A percentile compares a stretch with the other conserved stretches of the same genome.
phyloP scores from a whole-genome alignment of 2,329 filamentous ascomycete genomes.

The Furcasterigmium furcatum region DNA sequence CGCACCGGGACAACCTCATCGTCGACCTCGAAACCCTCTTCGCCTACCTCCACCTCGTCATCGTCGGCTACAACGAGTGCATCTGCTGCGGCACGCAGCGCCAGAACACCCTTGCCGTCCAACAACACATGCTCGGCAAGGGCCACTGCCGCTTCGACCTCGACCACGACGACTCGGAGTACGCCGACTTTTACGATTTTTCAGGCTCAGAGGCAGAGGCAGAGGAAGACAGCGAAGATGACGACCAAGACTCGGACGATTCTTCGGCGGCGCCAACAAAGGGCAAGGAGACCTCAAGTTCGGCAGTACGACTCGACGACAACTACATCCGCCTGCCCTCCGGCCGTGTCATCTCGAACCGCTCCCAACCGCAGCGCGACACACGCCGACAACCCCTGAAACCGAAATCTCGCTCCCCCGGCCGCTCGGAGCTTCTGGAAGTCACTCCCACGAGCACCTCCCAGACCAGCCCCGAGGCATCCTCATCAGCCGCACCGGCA shows the following conservation, averaged over 20 bases:
- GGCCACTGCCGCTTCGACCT: conserved; percentile 43
- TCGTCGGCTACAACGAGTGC: conserved; percentile 46
- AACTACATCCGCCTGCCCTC: conserved; percentile 28
- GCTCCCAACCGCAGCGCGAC: conserved; percentile 8
- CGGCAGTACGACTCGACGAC: conserved; percentile 15
- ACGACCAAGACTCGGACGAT: too few species aligned
- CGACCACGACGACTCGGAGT: conserved; percentile 27
- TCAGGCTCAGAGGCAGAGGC: conserved; percentile 2
- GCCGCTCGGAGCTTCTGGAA: neutral
- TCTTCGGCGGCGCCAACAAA: neutral
- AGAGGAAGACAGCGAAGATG: conserved; percentile 1
- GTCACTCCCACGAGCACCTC: neutral
- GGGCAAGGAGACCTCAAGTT: neutral
- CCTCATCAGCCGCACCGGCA: neutral
- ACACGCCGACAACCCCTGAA: neutral
- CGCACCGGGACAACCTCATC: conserved; percentile 29
- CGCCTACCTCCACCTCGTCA: conserved; percentile 43
- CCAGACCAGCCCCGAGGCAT: neutral
- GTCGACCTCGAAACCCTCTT: conserved; percentile 45
- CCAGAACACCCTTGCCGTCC: conserved; percentile 37
- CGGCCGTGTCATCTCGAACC: conserved; percentile 27
- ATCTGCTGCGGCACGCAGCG: conserved; percentile 44
- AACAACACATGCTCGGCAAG: conserved; percentile 48
- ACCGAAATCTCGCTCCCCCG: neutral
- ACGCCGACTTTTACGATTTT: conserved; percentile 36